A percentile compares a stretch with the other conserved stretches of the same genome.
Evolutionary conservation across 2,329 filamentous ascomycete species (phyloP).

Genomic region (Knufia petricola): DNA sequence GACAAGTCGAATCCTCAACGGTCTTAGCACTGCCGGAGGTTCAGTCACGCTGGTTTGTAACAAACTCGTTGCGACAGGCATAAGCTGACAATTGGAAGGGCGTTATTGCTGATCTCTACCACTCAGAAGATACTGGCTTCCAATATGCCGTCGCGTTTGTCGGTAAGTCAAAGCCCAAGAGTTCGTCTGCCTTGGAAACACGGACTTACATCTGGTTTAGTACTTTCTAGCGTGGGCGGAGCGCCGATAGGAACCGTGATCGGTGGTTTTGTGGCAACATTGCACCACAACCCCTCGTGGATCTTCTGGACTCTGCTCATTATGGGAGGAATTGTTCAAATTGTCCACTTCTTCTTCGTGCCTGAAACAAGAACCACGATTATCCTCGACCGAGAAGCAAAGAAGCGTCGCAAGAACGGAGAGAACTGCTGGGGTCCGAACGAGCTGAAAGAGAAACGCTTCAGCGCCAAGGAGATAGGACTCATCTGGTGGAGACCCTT

Average conservation of each 20-base stretch:
- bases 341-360: slow-evolving; percentile 41
- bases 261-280: slow-evolving; percentile 43
- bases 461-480: slow-evolving; percentile 49
- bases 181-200: too few relatives aligned
- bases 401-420: slow-evolving; percentile 43
- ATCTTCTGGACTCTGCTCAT: slow-evolving; percentile 55
- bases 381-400: slow-evolving; percentile 49
- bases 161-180: too few relatives aligned
- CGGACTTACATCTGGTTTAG: too few relatives aligned
- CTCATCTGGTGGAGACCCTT: slow-evolving; percentile 52
- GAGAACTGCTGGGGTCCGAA: slow-evolving; percentile 55
- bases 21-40: slow-evolving; percentile 55
- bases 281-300: slow-evolving; percentile 44
- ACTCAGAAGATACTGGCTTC: slow-evolving; percentile 41
- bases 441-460: slow-evolving; percentile 47
- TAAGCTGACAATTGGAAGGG: too few relatives aligned
- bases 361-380: slow-evolving; percentile 51
- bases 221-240: slow-evolving; percentile 47
- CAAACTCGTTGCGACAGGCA: too few relatives aligned
- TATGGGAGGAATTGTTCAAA: slow-evolving; percentile 44
- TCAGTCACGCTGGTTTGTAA: too few relatives aligned
- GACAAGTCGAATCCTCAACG: slow-evolving; percentile 57
- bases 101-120: slow-evolving; percentile 55
- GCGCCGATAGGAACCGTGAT: slow-evolving; percentile 47
- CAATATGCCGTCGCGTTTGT: slow-evolving; percentile 53